Evolutionary conservation across 2,329 filamentous ascomycete species (phyloP).

Genomic region (Fusarium globosum): DNA sequence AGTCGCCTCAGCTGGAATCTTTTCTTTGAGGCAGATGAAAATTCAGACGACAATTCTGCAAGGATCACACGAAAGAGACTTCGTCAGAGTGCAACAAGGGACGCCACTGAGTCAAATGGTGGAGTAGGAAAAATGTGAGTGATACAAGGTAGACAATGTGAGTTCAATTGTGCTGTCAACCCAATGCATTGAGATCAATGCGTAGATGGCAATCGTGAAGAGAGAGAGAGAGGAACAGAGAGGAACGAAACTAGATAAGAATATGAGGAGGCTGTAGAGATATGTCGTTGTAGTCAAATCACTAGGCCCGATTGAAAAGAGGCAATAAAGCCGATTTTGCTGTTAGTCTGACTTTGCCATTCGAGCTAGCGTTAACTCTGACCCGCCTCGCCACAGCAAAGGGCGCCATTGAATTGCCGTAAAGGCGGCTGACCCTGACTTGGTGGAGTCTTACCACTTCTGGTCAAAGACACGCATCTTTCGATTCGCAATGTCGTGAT

Average conservation of each 20-base stretch:
- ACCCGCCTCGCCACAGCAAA: conserved; percentile 29
- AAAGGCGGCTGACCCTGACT: conserved; percentile 10
- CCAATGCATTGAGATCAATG: conserved; percentile 5
- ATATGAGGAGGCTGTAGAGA: conserved; percentile 25
- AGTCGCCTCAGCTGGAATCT: neutral
- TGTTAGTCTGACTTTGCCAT: conserved; percentile 35
- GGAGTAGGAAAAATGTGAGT: conserved; percentile 21
- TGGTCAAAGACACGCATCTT: conserved; percentile 29
- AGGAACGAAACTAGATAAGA: conserved; percentile 6
- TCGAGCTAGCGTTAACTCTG: conserved; percentile 25
- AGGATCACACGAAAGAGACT: conserved; percentile 15
- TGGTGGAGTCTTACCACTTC: conserved; percentile 36
- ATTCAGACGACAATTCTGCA: conserved; percentile 15
- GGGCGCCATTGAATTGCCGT: conserved; percentile 21
- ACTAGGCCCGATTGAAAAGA: conserved; percentile 33
- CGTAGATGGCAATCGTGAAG: conserved; percentile 2
- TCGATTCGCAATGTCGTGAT: conserved; percentile 10
- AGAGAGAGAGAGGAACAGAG: neutral
- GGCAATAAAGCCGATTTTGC: conserved; percentile 21
- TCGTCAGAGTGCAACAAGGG: conserved; percentile 18
- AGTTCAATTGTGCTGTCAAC: conserved; percentile 10
- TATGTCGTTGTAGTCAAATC: conserved; percentile 30
- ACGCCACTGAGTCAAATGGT: conserved; percentile 23
- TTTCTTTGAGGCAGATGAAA: conserved; percentile 16
- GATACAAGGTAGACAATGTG: conserved; percentile 24